Conservation (phyloP, 2,329 filamentous ascomycete species). For the Coniochaeta hoffmannii region DNA sequence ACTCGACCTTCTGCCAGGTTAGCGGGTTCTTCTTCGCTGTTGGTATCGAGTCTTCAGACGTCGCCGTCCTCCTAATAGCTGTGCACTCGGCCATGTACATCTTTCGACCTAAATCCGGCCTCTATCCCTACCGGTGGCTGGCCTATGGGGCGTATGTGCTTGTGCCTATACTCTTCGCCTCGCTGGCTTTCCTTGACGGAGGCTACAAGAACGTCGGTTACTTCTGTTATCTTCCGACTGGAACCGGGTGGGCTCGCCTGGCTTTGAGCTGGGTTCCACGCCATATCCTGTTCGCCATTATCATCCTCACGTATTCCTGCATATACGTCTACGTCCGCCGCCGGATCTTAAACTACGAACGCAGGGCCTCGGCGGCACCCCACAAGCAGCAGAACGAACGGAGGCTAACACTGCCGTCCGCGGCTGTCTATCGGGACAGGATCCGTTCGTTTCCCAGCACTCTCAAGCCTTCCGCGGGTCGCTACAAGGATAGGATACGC, state of each 20-base stretch:
- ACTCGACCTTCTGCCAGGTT: slow-evolving; percentile 55
- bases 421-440: slow-evolving; percentile 36
- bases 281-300: slow-evolving; percentile 58
- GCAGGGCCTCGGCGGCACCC: neutral
- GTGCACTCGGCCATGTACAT: slow-evolving; percentile 68
- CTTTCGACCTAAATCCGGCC: slow-evolving; percentile 54
- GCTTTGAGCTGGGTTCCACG: slow-evolving; percentile 67
- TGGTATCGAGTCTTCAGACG: slow-evolving; percentile 64
- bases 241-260: slow-evolving; percentile 61
- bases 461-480: neutral
- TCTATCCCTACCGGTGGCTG: slow-evolving; percentile 58
- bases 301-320: slow-evolving; percentile 57
- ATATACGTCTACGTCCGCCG: slow-evolving; percentile 62
- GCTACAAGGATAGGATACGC: neutral
- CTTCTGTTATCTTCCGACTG: slow-evolving; percentile 62
- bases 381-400: neutral
- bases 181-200: slow-evolving; percentile 53
- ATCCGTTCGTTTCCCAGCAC: slow-evolving; percentile 33
- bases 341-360: neutral
- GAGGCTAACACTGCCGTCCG: neutral
- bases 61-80: slow-evolving; percentile 65
- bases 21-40: slow-evolving; percentile 61
- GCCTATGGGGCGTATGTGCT: slow-evolving; percentile 51
- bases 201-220: slow-evolving; percentile 57
- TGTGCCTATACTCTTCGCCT: slow-evolving; percentile 52